A percentile compares a stretch with the other conserved stretches of the same genome.
Conservation (phyloP, 345 rosid genomes). For the Eutrema yunnanense region DNA sequence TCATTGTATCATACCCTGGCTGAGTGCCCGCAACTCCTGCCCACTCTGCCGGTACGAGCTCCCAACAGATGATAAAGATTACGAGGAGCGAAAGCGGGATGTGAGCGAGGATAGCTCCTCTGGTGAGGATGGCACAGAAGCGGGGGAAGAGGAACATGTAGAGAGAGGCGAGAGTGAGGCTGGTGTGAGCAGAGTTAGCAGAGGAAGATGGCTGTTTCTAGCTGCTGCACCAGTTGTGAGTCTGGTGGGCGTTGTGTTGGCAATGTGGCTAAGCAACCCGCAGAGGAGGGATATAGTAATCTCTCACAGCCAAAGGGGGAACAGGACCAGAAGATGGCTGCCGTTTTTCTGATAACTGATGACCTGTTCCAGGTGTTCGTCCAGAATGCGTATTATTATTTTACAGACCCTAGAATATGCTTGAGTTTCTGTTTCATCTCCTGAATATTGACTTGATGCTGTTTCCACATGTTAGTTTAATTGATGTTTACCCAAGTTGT, state of each 20-base stretch:
- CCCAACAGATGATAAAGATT: constrained; percentile 82
- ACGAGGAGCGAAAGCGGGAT: constrained; percentile 61
- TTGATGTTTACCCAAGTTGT: not conserved
- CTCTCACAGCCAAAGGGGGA: constrained; percentile 39
- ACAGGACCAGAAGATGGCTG: constrained; percentile 79
- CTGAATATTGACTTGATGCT: not conserved
- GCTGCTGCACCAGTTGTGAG: constrained; percentile 86
- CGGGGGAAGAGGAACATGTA: constrained; percentile 35
- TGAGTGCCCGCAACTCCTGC: constrained; percentile 79
- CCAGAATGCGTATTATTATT: not conserved
- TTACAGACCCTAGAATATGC: not conserved
- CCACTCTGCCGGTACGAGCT: constrained; percentile 91
- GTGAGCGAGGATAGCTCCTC: constrained; percentile 41
- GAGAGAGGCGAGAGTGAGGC: constrained; percentile 23
- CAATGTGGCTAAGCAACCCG: constrained; percentile 61
- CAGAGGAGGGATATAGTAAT: constrained; percentile 34
- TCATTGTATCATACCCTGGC: constrained; percentile 80
- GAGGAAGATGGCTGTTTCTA: constrained; percentile 70
- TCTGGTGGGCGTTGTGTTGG: constrained; percentile 67
- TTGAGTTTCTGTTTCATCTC: not conserved
- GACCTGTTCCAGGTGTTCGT: not conserved
- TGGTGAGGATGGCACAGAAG: constrained; percentile 35
- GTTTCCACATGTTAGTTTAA: constrained; percentile 5
- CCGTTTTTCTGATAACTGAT: constrained; percentile 41
- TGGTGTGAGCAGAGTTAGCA: constrained; percentile 24